These are phyloP conservation scores for Blastobotrys attinorum DNA, from an alignment of 805 yeast species.

Conservation along the genomic window DNA sequence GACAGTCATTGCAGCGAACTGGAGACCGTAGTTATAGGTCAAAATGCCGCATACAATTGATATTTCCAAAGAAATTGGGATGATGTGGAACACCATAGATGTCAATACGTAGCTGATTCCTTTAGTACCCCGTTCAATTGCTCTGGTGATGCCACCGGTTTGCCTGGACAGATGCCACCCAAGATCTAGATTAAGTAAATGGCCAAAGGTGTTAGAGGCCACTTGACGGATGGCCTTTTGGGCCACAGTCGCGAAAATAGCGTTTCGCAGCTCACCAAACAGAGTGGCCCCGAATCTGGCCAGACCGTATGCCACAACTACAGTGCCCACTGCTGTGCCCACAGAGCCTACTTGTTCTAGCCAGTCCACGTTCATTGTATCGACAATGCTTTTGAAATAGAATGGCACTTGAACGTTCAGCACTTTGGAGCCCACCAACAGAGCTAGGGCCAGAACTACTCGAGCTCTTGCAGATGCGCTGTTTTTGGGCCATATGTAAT, in stretches of 20 bases:
- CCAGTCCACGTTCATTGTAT: conserved; percentile 92
- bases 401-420: conserved; percentile 95
- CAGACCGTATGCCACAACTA: conserved; percentile 81
- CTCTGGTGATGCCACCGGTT: conserved; percentile 93
- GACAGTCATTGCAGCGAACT: conserved; percentile 84
- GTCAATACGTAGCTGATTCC: conserved; percentile 89
- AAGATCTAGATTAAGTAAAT: conserved; percentile 73
- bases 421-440: conserved; percentile 73
- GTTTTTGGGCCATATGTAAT: conserved; percentile 32
- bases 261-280: conserved; percentile 91
- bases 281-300: conserved; percentile 92
- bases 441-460: conserved; percentile 64
- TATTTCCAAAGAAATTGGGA: conserved; percentile 89
- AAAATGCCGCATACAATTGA: conserved; percentile 87
- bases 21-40: conserved; percentile 83
- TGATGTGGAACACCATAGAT: conserved; percentile 96
- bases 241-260: conserved; percentile 91
- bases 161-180: conserved; percentile 86
- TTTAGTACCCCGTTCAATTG: conserved; percentile 95
- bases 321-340: conserved; percentile 55
- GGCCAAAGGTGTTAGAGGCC: conserved; percentile 79
- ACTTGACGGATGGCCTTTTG: conserved; percentile 89
- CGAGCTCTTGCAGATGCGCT: conserved; percentile 43
- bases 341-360: conserved; percentile 52
- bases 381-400: conserved; percentile 81